phyloP scores from a whole-genome alignment of 176 grass and related monocot genomes.

The Dendrocalamus sinicus region DNA sequence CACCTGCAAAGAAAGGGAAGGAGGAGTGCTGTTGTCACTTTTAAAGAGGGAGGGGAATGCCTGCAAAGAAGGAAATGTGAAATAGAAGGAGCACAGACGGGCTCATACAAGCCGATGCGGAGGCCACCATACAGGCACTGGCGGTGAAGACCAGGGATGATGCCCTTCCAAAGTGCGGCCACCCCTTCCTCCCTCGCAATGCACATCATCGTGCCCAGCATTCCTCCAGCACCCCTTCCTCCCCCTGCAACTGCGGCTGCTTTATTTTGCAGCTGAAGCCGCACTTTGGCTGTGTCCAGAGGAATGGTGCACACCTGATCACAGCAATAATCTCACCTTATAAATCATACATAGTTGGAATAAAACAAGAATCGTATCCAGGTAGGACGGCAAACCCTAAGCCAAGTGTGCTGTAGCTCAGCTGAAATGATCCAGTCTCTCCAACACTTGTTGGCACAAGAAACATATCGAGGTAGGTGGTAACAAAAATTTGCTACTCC shows the following conservation, averaged over 20 bases:
- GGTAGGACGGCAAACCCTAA: background rate
- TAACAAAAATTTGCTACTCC: background rate
- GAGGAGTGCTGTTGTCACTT: background rate
- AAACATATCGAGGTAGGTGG: background rate
- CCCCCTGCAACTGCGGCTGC: background rate
- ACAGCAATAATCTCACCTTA: conserved; percentile 21
- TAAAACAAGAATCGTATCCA: background rate
- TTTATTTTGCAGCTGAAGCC: conserved; percentile 94
- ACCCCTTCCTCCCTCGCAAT: conserved; percentile 80
- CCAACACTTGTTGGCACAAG: background rate
- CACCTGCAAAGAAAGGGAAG: conserved; percentile 44
- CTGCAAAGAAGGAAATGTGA: background rate
- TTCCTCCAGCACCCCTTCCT: conserved; percentile 44
- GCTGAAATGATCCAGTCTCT: conserved; percentile 1
- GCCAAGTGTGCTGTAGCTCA: conserved; percentile 20
- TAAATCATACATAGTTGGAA: background rate
- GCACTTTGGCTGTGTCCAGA: conserved; percentile 94
- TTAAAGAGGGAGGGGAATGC: background rate
- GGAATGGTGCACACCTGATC: conserved; percentile 87
- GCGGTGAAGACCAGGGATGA: conserved; percentile 78
- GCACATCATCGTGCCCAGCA: conserved; percentile 60
- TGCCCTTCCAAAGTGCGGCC: conserved; percentile 82
- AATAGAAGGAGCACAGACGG: conserved; percentile 54
- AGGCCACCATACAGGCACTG: conserved; percentile 89
- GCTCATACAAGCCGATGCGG: conserved; percentile 87